Conservation (phyloP, 2,329 filamentous ascomycete species). For the Acephala macrosclerotiorum region DNA sequence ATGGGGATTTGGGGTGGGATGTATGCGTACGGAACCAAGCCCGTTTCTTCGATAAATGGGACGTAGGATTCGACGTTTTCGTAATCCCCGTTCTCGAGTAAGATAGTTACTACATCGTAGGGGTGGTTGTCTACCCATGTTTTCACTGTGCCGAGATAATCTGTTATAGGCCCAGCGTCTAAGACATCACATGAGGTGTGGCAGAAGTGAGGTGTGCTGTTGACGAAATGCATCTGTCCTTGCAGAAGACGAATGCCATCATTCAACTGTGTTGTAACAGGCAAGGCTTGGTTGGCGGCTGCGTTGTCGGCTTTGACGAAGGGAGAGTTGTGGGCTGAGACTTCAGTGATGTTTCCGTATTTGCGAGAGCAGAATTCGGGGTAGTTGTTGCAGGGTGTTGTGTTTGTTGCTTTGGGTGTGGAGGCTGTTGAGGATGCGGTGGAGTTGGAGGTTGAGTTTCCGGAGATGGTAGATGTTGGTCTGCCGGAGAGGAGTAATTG, state of each 20-base stretch:
- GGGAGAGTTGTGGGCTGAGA: constrained; percentile 83
- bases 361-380: constrained; percentile 77
- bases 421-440: constrained; percentile 55
- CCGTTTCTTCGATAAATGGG: constrained; percentile 72
- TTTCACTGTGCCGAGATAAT: constrained; percentile 73
- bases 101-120: constrained; percentile 86
- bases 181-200: constrained; percentile 85
- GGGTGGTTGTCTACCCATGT: constrained; percentile 79
- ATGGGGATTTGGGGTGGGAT: constrained; percentile 75
- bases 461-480: constrained; percentile 40
- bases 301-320: constrained; percentile 75
- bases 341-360: constrained; percentile 83
- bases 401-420: constrained; percentile 66
- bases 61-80: constrained; percentile 69
- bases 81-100: constrained; percentile 85
- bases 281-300: constrained; percentile 76
- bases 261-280: constrained; percentile 75
- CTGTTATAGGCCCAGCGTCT: constrained; percentile 78
- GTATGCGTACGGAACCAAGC: constrained; percentile 77
- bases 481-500: constrained; percentile 47
- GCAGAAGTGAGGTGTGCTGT: constrained; percentile 76
- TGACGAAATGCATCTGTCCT: constrained; percentile 68
- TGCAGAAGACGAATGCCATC: constrained; percentile 75
- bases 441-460: constrained; percentile 57
- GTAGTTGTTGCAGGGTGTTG: constrained; percentile 80